Conservation (phyloP, 305 asterid species). For the Solanum hybrid region DNA sequence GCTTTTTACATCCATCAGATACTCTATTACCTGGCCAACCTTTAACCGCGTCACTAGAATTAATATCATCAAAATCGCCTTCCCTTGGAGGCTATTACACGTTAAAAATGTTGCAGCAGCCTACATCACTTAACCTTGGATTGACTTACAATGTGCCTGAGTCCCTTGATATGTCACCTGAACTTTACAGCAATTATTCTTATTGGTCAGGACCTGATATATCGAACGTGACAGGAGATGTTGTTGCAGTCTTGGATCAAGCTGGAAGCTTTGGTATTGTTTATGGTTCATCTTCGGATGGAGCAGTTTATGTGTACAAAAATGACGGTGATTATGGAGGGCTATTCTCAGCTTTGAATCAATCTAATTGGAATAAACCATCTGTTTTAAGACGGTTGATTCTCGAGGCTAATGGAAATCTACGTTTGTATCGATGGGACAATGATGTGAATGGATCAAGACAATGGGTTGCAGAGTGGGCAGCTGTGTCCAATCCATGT, state of each 20-base stretch:
- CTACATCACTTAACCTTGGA: conserved; percentile 56
- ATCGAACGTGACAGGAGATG: conserved; percentile 68
- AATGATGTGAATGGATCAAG: conserved; percentile 62
- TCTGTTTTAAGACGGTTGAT: conserved; percentile 36
- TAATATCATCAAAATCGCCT: conserved; percentile 40
- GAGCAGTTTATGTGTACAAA: conserved; percentile 71
- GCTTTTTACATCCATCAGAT: conserved; percentile 75
- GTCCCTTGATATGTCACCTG: conserved; percentile 17
- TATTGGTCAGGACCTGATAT: conserved; percentile 79
- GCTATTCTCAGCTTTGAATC: conserved; percentile 35
- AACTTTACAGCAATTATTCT: conserved; percentile 38
- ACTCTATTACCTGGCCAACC: conserved; percentile 80
- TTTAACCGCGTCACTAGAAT: conserved; percentile 44
- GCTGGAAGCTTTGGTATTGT: conserved; percentile 74
- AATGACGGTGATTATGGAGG: conserved; percentile 52
- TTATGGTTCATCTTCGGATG: conserved; percentile 57
- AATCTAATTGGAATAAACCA: conserved; percentile 22
- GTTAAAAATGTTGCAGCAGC: conserved; percentile 68
- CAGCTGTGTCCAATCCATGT: conserved; percentile 72
- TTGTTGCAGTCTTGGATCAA: conserved; percentile 48
- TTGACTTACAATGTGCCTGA: conserved; percentile 60
- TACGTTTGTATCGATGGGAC: conserved; percentile 70
- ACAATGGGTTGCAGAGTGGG: conserved; percentile 85
- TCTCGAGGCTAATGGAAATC: conserved; percentile 63
- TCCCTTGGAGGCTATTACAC: conserved; percentile 61